Evolutionary conservation across 257 asterid species (phyloP).

Genomic region (Primulina tabacum): DNA sequence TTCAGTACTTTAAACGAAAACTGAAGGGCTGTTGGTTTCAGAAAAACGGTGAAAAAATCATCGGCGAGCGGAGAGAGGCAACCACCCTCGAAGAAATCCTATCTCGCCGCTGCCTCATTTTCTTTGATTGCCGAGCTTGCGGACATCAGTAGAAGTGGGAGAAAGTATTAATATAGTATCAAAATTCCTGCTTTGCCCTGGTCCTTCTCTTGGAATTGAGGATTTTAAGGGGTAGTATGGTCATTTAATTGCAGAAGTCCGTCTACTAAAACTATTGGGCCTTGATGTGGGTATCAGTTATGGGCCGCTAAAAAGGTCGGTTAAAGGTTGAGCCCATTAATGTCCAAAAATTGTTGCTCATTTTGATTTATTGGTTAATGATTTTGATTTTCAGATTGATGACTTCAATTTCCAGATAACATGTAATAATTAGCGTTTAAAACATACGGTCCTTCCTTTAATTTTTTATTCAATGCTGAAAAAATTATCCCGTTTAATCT

Average conservation of each 20-base stretch:
- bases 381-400: too few species aligned
- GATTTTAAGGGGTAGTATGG: neutral
- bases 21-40: conserved; percentile 13
- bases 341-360: too few species aligned
- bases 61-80: conserved; percentile 28
- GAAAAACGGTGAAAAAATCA: neutral
- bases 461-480: too few species aligned
- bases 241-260: neutral
- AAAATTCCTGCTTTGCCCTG: neutral
- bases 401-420: too few species aligned
- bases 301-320: neutral
- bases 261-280: neutral
- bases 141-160: neutral
- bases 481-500: too few species aligned
- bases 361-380: too few species aligned
- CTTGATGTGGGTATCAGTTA: neutral
- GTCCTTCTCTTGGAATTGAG: neutral
- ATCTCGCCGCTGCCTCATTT: conserved; percentile 21
- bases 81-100: conserved; percentile 28
- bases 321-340: neutral
- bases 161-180: neutral
- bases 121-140: neutral
- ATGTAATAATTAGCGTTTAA: too few species aligned
- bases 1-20: neutral
- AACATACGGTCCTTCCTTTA: too few species aligned